These are phyloP conservation scores for Fonsecaea monophora DNA, from an alignment of 2,329 filamentous ascomycete genomes.

Conservation along the genomic window DNA sequence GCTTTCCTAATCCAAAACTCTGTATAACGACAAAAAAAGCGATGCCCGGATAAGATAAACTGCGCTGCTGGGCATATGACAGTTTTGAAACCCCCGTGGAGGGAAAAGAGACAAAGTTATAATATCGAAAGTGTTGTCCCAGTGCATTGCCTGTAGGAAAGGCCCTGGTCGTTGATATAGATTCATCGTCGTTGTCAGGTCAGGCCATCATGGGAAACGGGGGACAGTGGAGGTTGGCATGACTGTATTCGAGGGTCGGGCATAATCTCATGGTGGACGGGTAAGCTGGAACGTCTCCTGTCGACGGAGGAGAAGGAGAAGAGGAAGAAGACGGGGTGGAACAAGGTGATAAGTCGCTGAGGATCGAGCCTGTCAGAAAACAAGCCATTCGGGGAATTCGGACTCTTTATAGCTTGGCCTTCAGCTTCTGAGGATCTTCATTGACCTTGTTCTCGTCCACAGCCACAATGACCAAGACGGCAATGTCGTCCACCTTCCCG, in stretches of 20 bases:
- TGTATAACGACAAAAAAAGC: no score
- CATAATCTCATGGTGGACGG: not conserved
- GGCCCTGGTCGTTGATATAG: not conserved
- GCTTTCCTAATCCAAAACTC: no score
- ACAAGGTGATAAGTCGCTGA: no score
- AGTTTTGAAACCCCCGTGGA: no score
- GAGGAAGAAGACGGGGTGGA: no score
- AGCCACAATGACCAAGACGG: conserved; percentile 79
- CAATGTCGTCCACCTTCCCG: conserved; percentile 96
- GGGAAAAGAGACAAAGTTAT: not conserved
- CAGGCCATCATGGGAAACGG: not conserved
- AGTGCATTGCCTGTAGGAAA: not conserved
- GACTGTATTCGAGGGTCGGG: no score
- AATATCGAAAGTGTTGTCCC: not conserved
- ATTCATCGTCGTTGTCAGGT: not conserved
- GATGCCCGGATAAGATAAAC: no score
- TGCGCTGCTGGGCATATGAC: no score
- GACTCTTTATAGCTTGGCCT: conserved; percentile 36
- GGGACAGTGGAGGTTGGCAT: not conserved
- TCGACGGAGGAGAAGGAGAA: not conserved
- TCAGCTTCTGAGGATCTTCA: conserved; percentile 19
- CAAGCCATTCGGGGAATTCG: no score
- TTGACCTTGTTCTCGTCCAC: conserved; percentile 61
- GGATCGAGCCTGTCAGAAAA: no score
- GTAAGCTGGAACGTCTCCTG: not conserved